phyloP scores from a whole-genome alignment of 176 grass and related monocot genomes.

The Cenchrus fungigraminus region DNA sequence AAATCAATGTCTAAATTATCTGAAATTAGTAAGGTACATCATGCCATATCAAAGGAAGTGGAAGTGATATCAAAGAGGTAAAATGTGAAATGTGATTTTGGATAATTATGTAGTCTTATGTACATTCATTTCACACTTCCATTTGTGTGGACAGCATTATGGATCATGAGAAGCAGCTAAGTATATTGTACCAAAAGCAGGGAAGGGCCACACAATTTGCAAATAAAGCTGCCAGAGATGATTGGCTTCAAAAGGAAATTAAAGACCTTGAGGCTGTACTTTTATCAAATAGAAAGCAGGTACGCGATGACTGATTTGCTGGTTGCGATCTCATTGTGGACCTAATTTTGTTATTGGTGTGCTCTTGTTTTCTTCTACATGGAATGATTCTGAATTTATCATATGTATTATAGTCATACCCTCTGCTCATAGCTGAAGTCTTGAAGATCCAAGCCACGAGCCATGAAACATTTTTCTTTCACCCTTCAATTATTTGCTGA shows the following conservation, averaged over 20 bases:
- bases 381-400: neutral
- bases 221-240: constrained; percentile 79
- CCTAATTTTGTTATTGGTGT: neutral
- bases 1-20: constrained; percentile 75
- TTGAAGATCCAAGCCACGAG: neutral
- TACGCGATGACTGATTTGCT: constrained; percentile 34
- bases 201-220: constrained; percentile 90
- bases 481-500: neutral
- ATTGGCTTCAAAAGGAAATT: constrained; percentile 94
- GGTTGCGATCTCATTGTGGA: constrained; percentile 30
- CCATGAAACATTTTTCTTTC: constrained; percentile 3
- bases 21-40: constrained; percentile 72
- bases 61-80: constrained; percentile 89
- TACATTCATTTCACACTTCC: constrained; percentile 5
- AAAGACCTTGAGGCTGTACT: constrained; percentile 83
- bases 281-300: constrained; percentile 78
- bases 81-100: constrained; percentile 5
- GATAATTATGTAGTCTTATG: neutral
- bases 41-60: constrained; percentile 71
- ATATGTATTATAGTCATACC: constrained; percentile 11
- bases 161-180: constrained; percentile 86
- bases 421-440: neutral
- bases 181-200: constrained; percentile 95
- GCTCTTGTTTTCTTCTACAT: neutral
- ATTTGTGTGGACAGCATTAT: constrained; percentile 71